A percentile compares a stretch with the other conserved stretches of the same genome.
phyloP scores from a whole-genome alignment of 441 rosid genomes.

The Capsella rubella region DNA sequence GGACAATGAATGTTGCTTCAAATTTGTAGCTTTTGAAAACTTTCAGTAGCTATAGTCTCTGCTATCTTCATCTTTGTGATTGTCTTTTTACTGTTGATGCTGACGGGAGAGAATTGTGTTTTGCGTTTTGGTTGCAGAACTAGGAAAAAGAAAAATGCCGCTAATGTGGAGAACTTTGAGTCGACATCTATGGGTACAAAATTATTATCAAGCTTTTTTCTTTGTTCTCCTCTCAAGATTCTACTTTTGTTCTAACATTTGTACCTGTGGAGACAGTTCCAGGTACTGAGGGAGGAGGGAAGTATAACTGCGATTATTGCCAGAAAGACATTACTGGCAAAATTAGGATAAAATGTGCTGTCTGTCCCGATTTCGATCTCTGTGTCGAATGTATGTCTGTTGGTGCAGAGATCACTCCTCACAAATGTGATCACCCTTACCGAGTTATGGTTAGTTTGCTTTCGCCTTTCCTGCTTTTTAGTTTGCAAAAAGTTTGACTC shows the following conservation, averaged over 20 bases:
- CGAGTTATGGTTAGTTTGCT: constrained; percentile 82
- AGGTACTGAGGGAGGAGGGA: constrained; percentile 80
- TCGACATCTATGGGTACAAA: constrained; percentile 67
- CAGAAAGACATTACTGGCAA: constrained; percentile 92
- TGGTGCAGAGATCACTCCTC: constrained; percentile 91
- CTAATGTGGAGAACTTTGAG: constrained; percentile 78
- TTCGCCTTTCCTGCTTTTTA: neutral
- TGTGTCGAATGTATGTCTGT: constrained; percentile 95
- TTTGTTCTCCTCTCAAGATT: constrained; percentile 1
- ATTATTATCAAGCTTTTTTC: neutral
- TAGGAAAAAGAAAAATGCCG: constrained; percentile 84
- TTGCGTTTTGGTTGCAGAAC: constrained; percentile 57
- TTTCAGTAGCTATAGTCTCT: constrained; percentile 19
- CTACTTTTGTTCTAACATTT: neutral
- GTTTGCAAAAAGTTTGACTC: constrained; percentile 15
- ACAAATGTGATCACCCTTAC: constrained; percentile 79
- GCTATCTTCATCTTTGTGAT: constrained; percentile 25
- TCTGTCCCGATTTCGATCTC: constrained; percentile 92
- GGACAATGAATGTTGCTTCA: constrained; percentile 8
- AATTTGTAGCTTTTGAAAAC: constrained; percentile 9
- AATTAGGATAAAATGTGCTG: constrained; percentile 87
- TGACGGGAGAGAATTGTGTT: neutral
- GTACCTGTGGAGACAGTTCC: constrained; percentile 55
- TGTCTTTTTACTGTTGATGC: constrained; percentile 11
- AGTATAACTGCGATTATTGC: constrained; percentile 95